Percentiles rank a stretch among this genome's conserved stretches.
Evolutionary conservation across 306 rosid genomes (phyloP).

Genomic region (Quercus robur): DNA sequence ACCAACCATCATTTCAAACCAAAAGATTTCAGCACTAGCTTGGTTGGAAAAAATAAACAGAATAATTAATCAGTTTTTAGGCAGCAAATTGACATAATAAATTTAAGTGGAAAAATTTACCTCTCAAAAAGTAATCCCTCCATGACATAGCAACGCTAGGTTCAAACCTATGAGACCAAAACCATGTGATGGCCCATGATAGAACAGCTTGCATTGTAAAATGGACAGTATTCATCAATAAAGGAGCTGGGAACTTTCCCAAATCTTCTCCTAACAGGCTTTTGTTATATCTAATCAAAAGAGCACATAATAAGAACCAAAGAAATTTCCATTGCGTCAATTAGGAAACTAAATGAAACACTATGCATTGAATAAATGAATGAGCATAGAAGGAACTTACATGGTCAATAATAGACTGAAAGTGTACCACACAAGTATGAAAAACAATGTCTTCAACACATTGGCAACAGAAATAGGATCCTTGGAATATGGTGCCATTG

Average conservation of each 20-base stretch:
- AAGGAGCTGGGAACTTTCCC: constrained; percentile 98
- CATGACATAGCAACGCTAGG: constrained; percentile 72
- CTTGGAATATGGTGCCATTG: constrained; percentile 23
- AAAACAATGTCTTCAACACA: constrained; percentile 81
- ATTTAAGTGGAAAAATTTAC: constrained; percentile 42
- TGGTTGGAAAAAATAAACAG: not conserved
- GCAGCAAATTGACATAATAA: constrained; percentile 10
- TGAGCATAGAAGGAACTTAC: constrained; percentile 55
- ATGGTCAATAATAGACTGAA: constrained; percentile 91
- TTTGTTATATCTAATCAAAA: constrained; percentile 82
- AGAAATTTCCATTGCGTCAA: not conserved
- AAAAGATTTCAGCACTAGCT: not conserved
- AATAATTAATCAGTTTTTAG: not conserved
- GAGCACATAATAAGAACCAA: constrained; percentile 16
- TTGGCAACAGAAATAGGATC: constrained; percentile 42
- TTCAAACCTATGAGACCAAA: constrained; percentile 78
- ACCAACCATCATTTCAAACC: not conserved
- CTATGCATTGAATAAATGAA: constrained; percentile 2
- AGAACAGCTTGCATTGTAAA: constrained; percentile 88
- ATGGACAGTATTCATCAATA: constrained; percentile 86
- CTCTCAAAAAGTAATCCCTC: constrained; percentile 85
- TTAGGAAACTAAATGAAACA: constrained; percentile 2
- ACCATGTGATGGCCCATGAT: constrained; percentile 77
- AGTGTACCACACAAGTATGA: constrained; percentile 82
- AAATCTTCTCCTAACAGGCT: constrained; percentile 82